Evolutionary conservation across 768 basidiomycete species (phyloP), one percentile per base, ranked within the genome.

Genomic region (Termitomyces sp.): DNA sequence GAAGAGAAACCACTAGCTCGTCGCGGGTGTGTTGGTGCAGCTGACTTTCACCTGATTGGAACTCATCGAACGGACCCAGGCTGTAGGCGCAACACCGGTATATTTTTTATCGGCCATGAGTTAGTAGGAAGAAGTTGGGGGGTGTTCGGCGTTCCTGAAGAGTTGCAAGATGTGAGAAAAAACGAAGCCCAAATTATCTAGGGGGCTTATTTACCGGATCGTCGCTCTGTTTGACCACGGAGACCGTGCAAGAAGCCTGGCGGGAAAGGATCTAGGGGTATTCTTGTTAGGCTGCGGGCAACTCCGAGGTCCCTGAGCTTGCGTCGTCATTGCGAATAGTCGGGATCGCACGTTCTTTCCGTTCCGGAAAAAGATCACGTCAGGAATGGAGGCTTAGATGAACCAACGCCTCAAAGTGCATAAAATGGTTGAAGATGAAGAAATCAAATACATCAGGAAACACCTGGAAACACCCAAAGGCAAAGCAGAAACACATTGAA

Each of bases 71-170:
- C 32, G n/a, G 44, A 22, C 4, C 20, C 15, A 49, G 28, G 48
- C 16, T 39, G 8, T 40, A 4, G 33, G 53, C 18, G 6, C 15
- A 40, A 40, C 24, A 40, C 16, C 53, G 24, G 28, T 18, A 28
- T 42, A 55, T 32, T 42, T 28, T 18, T 55, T 42, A 32, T 40
- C 24, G 28, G 40, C 57, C 36, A 59, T 52, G 53, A 50, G 52
- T 45, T 38, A 18, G 42, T 13, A 57, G 36, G 56, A 48, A 53
- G 50, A 45, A 58, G 42, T 33, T 4, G 28, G 28, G 39, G 58
- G 48, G 35, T 20, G 36, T 40, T 32, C 48, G 50, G 55, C 45
- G 59, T 64, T 57, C 59, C 63, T 61, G 63, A 58, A 64, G 53
- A 51, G n/a, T 58, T 18, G 38, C 50, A 48, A 36, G 13, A 49